Evolutionary conservation across 2,329 filamentous ascomycete genomes (phyloP).

Genomic region (Neophaeococcomyces aloes): DNA sequence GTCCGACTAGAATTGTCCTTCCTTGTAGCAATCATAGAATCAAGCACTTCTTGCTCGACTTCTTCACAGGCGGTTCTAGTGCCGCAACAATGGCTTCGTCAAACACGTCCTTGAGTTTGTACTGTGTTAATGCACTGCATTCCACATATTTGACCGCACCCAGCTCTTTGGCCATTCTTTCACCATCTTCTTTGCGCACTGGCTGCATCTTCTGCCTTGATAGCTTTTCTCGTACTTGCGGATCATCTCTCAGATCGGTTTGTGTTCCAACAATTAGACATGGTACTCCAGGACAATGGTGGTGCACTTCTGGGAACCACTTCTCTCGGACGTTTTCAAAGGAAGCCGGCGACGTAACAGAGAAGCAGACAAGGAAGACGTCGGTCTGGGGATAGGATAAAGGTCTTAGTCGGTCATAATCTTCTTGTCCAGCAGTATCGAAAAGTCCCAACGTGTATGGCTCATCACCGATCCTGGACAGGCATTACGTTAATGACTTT

Average conservation of each 20-base stretch:
- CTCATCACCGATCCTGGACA: slow-evolving; percentile 87
- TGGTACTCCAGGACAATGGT: slow-evolving; percentile 95
- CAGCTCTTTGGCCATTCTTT: slow-evolving; percentile 93
- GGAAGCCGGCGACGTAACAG: slow-evolving; percentile 89
- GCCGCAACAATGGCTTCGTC: slow-evolving; percentile 98
- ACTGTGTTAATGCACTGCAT: slow-evolving; percentile 95
- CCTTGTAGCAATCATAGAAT: slow-evolving; percentile 45
- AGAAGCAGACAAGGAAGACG: slow-evolving; percentile 98
- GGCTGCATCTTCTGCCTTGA: slow-evolving; percentile 93
- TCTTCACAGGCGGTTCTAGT: slow-evolving; percentile 76
- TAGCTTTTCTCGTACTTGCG: slow-evolving; percentile 78
- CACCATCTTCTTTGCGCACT: slow-evolving; percentile 83
- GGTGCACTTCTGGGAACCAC: slow-evolving; percentile 97
- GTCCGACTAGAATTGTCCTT: not conserved
- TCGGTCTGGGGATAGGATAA: slow-evolving; percentile 97
- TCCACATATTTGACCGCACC: slow-evolving; percentile 98
- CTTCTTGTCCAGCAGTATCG: slow-evolving; percentile 97
- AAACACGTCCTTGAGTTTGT: slow-evolving; percentile 97
- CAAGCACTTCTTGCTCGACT: slow-evolving; percentile 59
- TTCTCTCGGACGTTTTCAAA: slow-evolving; percentile 99
- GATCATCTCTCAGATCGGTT: slow-evolving; percentile 86
- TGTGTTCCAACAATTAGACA: slow-evolving; percentile 97
- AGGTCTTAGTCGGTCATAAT: slow-evolving; percentile 94
- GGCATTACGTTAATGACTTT: slow-evolving; percentile 17
- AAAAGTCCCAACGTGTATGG: slow-evolving; percentile 95